Conservation (phyloP, 2,329 filamentous ascomycete genomes). For the Microcera coccophila region DNA sequence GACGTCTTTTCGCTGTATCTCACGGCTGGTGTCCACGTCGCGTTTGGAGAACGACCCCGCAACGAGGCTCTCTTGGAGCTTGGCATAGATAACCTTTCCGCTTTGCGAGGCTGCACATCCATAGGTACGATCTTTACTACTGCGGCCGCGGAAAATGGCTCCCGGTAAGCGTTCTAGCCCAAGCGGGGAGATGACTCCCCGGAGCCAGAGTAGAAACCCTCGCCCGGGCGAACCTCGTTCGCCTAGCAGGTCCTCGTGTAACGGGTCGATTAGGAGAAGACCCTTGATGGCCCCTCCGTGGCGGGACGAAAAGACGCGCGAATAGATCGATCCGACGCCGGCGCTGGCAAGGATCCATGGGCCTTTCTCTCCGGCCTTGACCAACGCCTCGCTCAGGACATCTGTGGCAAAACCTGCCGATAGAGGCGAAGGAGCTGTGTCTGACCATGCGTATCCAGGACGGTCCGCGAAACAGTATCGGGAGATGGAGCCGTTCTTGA, state of each 20-base stretch:
- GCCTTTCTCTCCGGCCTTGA: slow-evolving; percentile 73
- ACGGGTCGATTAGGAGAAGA: slow-evolving; percentile 78
- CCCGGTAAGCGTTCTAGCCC: slow-evolving; percentile 77
- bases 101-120: slow-evolving; percentile 74
- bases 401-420: slow-evolving; percentile 92
- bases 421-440: slow-evolving; percentile 89
- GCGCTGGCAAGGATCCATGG: slow-evolving; percentile 87
- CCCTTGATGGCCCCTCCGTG: slow-evolving; percentile 72
- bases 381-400: slow-evolving; percentile 80
- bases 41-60: slow-evolving; percentile 79
- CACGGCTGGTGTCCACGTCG: slow-evolving; percentile 72
- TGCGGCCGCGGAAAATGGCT: slow-evolving; percentile 77
- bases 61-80: slow-evolving; percentile 88
- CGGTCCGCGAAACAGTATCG: slow-evolving; percentile 96
- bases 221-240: slow-evolving; percentile 62
- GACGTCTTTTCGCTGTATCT: slow-evolving; percentile 72
- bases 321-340: slow-evolving; percentile 83
- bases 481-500: slow-evolving; percentile 75
- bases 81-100: slow-evolving; percentile 82
- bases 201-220: slow-evolving; percentile 83
- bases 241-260: slow-evolving; percentile 81
- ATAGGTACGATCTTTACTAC: slow-evolving; percentile 77
- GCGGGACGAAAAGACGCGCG: slow-evolving; percentile 83
- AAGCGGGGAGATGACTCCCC: slow-evolving; percentile 80
- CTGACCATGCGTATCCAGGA: slow-evolving; percentile 80